These are phyloP conservation scores for Tetraselmis chui DNA, from an alignment of 139 green algal genomes.

Conservation along the genomic window DNA sequence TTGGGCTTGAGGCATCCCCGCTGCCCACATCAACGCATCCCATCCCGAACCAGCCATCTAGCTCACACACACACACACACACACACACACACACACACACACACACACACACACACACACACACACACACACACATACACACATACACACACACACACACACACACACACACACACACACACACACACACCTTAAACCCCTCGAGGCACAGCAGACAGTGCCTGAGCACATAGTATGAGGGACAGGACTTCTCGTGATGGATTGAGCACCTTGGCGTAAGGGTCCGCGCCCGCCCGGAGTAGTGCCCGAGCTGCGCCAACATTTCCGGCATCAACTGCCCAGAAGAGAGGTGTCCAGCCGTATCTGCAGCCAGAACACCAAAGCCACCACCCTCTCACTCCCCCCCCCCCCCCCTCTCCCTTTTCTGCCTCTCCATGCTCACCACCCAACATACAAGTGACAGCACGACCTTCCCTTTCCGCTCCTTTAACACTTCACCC, in stretches of 20 bases:
- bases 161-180: too few relatives aligned
- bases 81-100: too few relatives aligned
- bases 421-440: too few relatives aligned
- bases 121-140: too few relatives aligned
- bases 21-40: conserved; percentile 3
- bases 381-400: too few relatives aligned
- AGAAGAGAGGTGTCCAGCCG: conserved; percentile 1
- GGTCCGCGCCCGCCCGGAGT: background rate
- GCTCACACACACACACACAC: too few relatives aligned
- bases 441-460: too few relatives aligned
- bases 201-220: background rate
- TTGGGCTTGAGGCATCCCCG: background rate
- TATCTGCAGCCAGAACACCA: background rate
- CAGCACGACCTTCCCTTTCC: too few relatives aligned
- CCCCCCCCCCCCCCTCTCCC: too few relatives aligned
- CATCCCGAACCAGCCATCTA: background rate
- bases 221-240: background rate
- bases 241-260: background rate
- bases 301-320: background rate
- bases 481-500: too few relatives aligned
- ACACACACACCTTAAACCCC: background rate
- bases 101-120: too few relatives aligned
- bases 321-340: background rate
- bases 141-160: too few relatives aligned
- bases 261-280: background rate